Percentiles rank a stretch among this genome's conserved stretches.
phyloP scores from a whole-genome alignment of 1,284 basidiomycete genomes.

The Tilletia setariae region DNA sequence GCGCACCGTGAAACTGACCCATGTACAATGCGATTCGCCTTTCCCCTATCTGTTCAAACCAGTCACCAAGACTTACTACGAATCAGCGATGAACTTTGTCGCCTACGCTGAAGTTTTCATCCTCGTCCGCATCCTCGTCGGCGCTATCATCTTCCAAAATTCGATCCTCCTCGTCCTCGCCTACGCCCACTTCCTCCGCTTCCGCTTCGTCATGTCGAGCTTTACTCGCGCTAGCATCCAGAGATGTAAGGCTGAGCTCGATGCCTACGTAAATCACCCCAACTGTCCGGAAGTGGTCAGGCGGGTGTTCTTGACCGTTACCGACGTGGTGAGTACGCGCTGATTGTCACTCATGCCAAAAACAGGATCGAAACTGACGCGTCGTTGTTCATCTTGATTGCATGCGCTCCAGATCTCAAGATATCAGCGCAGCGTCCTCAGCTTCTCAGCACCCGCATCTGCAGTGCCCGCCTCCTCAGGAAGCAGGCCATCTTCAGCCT shows the following conservation, averaged over 20 bases:
- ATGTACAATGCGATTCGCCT: neutral
- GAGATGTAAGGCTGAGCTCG: slow-evolving; percentile 44
- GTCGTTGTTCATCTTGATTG: neutral
- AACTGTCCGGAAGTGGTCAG: slow-evolving; percentile 47
- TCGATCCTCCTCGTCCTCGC: slow-evolving; percentile 49
- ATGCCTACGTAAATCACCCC: slow-evolving; percentile 40
- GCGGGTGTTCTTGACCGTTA: slow-evolving; percentile 47
- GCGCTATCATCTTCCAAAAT: slow-evolving; percentile 50
- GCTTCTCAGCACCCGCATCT: neutral
- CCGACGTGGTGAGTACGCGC: slow-evolving; percentile 34
- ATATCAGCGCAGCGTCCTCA: slow-evolving; percentile 50
- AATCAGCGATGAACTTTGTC: slow-evolving; percentile 55
- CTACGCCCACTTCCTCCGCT: slow-evolving; percentile 50
- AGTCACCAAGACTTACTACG: slow-evolving; percentile 55
- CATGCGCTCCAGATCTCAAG: slow-evolving; percentile 31
- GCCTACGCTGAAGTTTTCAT: slow-evolving; percentile 53
- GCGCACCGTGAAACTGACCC: slow-evolving; percentile 12
- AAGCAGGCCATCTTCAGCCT: neutral
- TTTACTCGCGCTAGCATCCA: slow-evolving; percentile 50
- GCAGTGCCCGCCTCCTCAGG: neutral
- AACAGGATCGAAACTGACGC: neutral
- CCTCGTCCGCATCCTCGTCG: slow-evolving; percentile 49
- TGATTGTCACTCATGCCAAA: neutral
- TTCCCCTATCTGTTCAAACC: slow-evolving; percentile 16
- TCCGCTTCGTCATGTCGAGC: slow-evolving; percentile 53